A percentile compares a stretch with the other conserved stretches of the same genome.
Conservation (phyloP, 352 stramenopile genomes). For the Pythium brachiatum region DNA sequence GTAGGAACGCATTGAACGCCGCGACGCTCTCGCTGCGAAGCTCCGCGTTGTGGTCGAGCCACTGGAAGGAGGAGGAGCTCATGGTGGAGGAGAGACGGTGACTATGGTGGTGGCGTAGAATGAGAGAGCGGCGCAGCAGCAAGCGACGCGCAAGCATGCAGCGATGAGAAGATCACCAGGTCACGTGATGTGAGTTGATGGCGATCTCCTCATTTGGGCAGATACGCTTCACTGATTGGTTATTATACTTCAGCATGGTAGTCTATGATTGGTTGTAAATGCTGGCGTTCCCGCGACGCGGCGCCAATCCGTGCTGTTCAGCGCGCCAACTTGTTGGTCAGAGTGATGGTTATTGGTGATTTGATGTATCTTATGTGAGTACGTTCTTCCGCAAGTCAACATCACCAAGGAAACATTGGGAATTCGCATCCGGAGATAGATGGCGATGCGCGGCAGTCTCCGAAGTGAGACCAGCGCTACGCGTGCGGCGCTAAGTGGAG, state of each 20-base stretch:
- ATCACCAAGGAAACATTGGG: conserved; percentile 10
- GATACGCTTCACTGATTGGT: conserved; percentile 10
- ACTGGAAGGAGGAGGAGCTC: conserved; percentile 24
- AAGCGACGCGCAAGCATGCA: conserved; percentile 9
- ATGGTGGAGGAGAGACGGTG: conserved; percentile 7
- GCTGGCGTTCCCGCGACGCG: not conserved
- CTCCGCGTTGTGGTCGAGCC: conserved; percentile 12
- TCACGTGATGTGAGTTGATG: not conserved
- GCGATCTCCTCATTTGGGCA: not conserved
- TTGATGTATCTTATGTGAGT: conserved; percentile 8
- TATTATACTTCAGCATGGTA: not conserved
- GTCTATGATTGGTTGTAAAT: not conserved
- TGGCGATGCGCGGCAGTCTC: conserved; percentile 20
- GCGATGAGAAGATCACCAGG: not conserved
- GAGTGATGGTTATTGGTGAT: not conserved
- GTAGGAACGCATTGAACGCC: conserved; percentile 21
- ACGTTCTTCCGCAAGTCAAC: not conserved
- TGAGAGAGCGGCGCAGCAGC: not conserved
- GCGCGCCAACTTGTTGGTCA: not conserved
- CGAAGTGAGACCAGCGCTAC: conserved; percentile 27
- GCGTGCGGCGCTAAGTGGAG: conserved; percentile 16
- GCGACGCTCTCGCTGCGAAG: conserved; percentile 22
- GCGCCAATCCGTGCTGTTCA: not conserved
- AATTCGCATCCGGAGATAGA: conserved; percentile 8
- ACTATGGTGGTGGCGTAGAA: not conserved